Evolutionary conservation across 495 filamentous ascomycete genomes (phyloP), one percentile per base, ranked within the genome.

Genomic region (Penicillium malachiteum): DNA sequence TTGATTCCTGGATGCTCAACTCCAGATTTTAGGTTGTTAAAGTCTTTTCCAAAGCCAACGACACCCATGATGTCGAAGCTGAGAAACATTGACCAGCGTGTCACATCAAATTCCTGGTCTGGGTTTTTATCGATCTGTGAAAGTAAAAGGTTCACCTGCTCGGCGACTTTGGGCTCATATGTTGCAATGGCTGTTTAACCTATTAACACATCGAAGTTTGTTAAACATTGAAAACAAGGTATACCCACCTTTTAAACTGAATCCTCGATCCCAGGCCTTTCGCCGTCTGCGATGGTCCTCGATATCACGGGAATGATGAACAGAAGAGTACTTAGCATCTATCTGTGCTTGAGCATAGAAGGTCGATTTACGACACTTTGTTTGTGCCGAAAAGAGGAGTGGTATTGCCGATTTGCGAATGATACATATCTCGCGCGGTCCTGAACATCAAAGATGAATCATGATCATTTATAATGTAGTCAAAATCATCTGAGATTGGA

Each of bases 1-100:
- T 81, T 77, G 35, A 84, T 77, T 7, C 80, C 80, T 56, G 79
- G 82, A 12, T 84, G 77, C 65, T 83, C 84, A 3, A 50, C 31
- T 1, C 58, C 51, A n/a, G 54, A 54, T 7, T 21, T 38, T 0
- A 61, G 46, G n/a, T 54, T 61, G 39, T 61, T 39, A 39, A 61
- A 57, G 12, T 54, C 44, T 13, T 61, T 56, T 26, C 58, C 58
- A 38, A 61, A 61, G 8, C 49, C 45, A 11, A 62, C 41, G 0
- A 40, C 42, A 2, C 60, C 53, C 60, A 63, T 63, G 18, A 63
- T 51, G 34, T 59, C 60, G 18, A 58, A 58, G n/a, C 48, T 63
- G 26, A 50, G 44, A 17, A 50, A 58, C 48, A 53, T 58, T 8
- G 52, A 50, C 59, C 59, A 57, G 6, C 41, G 13, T 0, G 48